Conservation (phyloP, 1,284 basidiomycete species). For the Leccinum proliferum region DNA sequence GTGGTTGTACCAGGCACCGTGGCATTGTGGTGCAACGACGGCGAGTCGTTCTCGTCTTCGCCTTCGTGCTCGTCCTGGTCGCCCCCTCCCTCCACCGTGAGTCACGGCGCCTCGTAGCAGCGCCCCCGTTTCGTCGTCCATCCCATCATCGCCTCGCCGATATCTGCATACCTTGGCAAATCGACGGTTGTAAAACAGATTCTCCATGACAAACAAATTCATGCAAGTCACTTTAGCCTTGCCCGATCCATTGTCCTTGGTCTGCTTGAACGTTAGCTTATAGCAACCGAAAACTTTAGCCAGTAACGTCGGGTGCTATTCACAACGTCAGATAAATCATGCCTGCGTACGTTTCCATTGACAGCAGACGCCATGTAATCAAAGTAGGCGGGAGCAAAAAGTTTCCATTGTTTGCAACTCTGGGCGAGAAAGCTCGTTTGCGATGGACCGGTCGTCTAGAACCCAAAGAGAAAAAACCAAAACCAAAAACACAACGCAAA, state of each 20-base stretch:
- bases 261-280: slow-evolving; percentile 90
- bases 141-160: too few species aligned
- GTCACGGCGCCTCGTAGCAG: too few species aligned
- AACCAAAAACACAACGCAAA: background rate
- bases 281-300: slow-evolving; percentile 99
- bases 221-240: slow-evolving; percentile 83
- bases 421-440: slow-evolving; percentile 90
- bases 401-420: slow-evolving; percentile 96
- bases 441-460: slow-evolving; percentile 94
- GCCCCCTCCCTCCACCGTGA: too few species aligned
- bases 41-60: too few species aligned
- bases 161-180: slow-evolving; percentile 66
- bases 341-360: slow-evolving; percentile 59
- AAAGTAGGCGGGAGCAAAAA: slow-evolving; percentile 95
- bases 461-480: background rate
- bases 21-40: too few species aligned
- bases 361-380: slow-evolving; percentile 93
- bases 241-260: slow-evolving; percentile 53
- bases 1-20: too few species aligned
- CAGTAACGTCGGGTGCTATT: slow-evolving; percentile 87
- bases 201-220: slow-evolving; percentile 98
- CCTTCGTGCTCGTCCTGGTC: too few species aligned
- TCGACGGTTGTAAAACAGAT: slow-evolving; percentile 88
- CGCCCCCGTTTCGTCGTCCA: too few species aligned
- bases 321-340: slow-evolving; percentile 3